Evolutionary conservation across 352 stramenopile genomes (phyloP), one percentile per base, ranked within the genome.

Genomic region (Blastocystis sp.): DNA sequence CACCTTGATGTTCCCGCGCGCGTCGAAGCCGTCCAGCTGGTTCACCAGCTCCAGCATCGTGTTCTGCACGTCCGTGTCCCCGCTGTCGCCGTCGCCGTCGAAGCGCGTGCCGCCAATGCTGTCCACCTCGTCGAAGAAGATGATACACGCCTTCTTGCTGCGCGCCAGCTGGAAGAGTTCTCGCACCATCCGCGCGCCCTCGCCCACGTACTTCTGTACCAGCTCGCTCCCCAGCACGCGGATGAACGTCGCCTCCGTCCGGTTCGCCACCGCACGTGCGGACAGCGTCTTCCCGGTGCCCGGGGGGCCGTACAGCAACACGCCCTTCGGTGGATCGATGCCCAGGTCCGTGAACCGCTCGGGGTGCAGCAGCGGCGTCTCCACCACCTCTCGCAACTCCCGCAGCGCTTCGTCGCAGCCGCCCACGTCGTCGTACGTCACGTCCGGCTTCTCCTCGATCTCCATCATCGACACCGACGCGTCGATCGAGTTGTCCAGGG

Each of bases 41-140:
- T 90, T 98, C 29, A 99, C 94, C 89, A 99, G 97, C 90, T 99
- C 94, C 69, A 99, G 92, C 96, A 99, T 99, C 38, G 96, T 99
- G 49, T 96, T 91, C 89, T 99, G 96, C 49, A 99, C 96, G 90
- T 99, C 96, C 86, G 97, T 98, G 87, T 99, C 96, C 16, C 94
- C 94, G 84, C 95, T 95, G 84, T 98, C 94, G 38, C 84, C 86
- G 86, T 92, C 91, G 16, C 87, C 89, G 24, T 88, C 90, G 8
- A 87, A 87, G 54, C 96, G 92, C 7, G 94, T 91, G 44, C 95
- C 94, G 84, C 96, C 96, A 87, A 99, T 99, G 48, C 95, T 94
- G 89, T 99, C 96, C 61, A 99, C 92, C 89, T 99, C 96, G 88
- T 99, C 96, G 88, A 99, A 98, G 89, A 99, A 99, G 57, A 99